Evolutionary conservation across 2,329 filamentous ascomycete genomes (phyloP).

Genomic region (Microdochium bolleyi): DNA sequence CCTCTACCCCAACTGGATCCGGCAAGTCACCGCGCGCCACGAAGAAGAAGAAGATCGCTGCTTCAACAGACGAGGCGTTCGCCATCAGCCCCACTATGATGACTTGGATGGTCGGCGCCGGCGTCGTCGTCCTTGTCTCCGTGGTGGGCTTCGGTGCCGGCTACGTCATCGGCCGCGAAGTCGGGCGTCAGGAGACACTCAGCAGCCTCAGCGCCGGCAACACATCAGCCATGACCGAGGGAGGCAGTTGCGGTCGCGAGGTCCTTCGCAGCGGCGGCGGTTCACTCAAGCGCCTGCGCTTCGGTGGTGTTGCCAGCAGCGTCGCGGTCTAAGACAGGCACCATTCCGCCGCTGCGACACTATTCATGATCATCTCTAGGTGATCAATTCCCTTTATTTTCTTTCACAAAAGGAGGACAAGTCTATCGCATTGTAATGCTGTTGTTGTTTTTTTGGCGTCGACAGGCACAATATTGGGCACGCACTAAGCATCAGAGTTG

Average conservation of each 20-base stretch:
- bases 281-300: slow-evolving; percentile 44
- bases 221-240: slow-evolving; percentile 29
- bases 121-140: slow-evolving; percentile 59
- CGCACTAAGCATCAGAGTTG: no score
- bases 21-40: slow-evolving; percentile 34
- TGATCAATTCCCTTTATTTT: no score
- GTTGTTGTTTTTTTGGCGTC: no score
- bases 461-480: no score
- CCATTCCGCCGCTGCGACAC: no score
- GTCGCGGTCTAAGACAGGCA: slow-evolving; percentile 31
- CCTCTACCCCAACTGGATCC: slow-evolving; percentile 25
- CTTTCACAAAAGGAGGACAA: no score
- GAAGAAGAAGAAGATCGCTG: slow-evolving; percentile 51
- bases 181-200: slow-evolving; percentile 53
- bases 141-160: slow-evolving; percentile 63
- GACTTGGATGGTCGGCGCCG: slow-evolving; percentile 58
- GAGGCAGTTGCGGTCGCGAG: slow-evolving; percentile 42
- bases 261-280: slow-evolving; percentile 42
- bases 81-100: slow-evolving; percentile 50
- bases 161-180: slow-evolving; percentile 60
- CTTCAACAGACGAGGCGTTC: slow-evolving; percentile 24
- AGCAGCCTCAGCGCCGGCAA: slow-evolving; percentile 32
- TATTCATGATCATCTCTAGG: no score
- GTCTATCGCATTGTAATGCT: no score
- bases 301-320: slow-evolving; percentile 44